Evolutionary conservation across 176 grass and related monocot species (phyloP), one percentile per base, ranked within the genome.

Genomic region (Saccharum officinarum): DNA sequence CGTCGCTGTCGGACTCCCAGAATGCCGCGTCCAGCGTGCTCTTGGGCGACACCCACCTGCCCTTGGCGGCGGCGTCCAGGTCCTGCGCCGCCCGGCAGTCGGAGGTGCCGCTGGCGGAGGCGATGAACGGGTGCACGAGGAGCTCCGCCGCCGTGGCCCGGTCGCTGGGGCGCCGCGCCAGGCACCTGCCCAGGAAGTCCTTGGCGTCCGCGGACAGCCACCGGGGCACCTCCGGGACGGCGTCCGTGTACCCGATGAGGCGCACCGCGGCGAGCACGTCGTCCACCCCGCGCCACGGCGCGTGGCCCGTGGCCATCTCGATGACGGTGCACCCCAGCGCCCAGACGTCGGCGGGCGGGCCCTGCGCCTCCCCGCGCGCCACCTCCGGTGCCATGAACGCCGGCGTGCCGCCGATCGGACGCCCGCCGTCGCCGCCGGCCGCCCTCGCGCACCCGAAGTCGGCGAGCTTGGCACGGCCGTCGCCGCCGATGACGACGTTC

Each of bases 331-430:
- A 98, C 0, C 89, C 95, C 0, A 95, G 87, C 6, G 92, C 93
- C 95, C 93, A 98, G 8, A 98, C 80, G 70, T 98, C 93, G 34
- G 91, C 95, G 0, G 87, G 62, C 0, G 78, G 85, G n/a, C 93
- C 81, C 69, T 95, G 91, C 74, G 89, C 91, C 73, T 95, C 91
- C 13, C 78, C 91, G n/a, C 93, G 86, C 10, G 91, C 93, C 12
- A 94, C 91, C 80, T 98, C 96, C 0, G 96, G 96, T 38, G 93
- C 96, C 96, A 98, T 95, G 87, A 95, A 98, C 76, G 92, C 85
- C n/a, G 91, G 93, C 33, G 93, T 98, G 25, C 93, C 93, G 8
- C 91, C 87, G 67, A 91, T 57, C 8, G 28, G n/a, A n/a, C n/a
- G 46, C 16, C 10, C 6, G 12, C 0, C 13, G 1, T 4, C 20